phyloP scores from a whole-genome alignment of 192 early-diverging fungal genomes.

The Entomortierella chlamydospora region DNA sequence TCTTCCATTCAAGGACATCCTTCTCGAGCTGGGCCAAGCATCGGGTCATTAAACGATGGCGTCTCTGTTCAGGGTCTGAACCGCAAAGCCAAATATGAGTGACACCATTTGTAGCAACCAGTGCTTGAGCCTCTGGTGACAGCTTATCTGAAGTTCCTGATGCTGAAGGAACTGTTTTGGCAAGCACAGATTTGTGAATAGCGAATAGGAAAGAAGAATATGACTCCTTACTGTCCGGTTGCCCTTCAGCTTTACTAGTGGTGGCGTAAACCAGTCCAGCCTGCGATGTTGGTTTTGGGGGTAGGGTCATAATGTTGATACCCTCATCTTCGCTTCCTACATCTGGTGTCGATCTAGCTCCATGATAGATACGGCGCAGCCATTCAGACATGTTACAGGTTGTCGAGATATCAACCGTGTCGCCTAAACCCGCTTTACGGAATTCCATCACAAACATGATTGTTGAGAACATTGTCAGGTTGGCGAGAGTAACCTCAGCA shows the following conservation, averaged over 20 bases:
- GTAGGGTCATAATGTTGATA: constrained; percentile 21
- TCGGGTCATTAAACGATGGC: constrained; percentile 26
- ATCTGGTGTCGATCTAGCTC: not conserved
- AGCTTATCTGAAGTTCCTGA: too few relatives aligned
- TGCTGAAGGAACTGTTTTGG: constrained; percentile 21
- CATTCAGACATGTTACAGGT: constrained; percentile 55
- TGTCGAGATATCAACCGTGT: constrained; percentile 38
- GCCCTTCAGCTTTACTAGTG: not conserved
- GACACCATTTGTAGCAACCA: constrained; percentile 17
- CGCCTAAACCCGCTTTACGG: constrained; percentile 29
- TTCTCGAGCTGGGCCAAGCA: constrained; percentile 31
- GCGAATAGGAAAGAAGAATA: constrained; percentile 45
- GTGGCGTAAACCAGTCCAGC: constrained; percentile 47
- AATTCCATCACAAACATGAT: constrained; percentile 47
- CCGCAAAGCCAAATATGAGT: constrained; percentile 54
- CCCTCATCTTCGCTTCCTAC: constrained; percentile 10
- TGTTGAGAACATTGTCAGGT: constrained; percentile 50
- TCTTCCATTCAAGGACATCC: constrained; percentile 35
- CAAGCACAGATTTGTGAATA: constrained; percentile 11
- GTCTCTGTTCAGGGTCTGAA: constrained; percentile 38
- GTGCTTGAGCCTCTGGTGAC: constrained; percentile 8
- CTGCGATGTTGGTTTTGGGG: constrained; percentile 15
- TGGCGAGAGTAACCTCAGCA: constrained; percentile 23
- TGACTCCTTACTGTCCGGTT: constrained; percentile 19
- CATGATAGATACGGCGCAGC: constrained; percentile 38